Evolutionary conservation across 1,139 yeast species (phyloP).

Genomic region (Chernovozyma sophiae-reginae): DNA sequence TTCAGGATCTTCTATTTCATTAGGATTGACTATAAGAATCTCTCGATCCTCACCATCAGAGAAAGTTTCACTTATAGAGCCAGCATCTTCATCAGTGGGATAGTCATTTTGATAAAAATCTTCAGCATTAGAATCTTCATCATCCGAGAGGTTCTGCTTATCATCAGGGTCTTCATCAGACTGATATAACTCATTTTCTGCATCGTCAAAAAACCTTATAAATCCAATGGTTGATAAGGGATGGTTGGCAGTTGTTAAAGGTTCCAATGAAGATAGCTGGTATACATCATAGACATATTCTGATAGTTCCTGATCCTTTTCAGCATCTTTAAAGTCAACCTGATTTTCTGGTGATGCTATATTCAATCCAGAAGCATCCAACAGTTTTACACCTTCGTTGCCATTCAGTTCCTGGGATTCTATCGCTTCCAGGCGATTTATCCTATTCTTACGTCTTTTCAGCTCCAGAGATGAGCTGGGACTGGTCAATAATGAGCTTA

Average conservation of each 20-base stretch:
- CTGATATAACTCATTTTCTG: constrained; percentile 47
- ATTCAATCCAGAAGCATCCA: neutral
- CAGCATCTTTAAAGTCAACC: neutral
- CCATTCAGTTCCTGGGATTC: neutral
- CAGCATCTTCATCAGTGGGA: constrained; percentile 86
- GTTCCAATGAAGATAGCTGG: constrained; percentile 27
- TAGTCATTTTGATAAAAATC: constrained; percentile 89
- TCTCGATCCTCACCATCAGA: constrained; percentile 9
- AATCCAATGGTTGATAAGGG: constrained; percentile 59
- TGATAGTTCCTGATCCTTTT: constrained; percentile 14
- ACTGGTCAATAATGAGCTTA: constrained; percentile 47
- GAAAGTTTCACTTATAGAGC: constrained; percentile 22
- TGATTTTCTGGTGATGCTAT: neutral
- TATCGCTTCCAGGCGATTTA: neutral
- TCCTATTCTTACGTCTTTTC: constrained; percentile 7
- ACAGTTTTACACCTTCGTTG: neutral
- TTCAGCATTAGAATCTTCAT: constrained; percentile 62
- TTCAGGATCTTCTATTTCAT: constrained; percentile 5
- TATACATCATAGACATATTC: constrained; percentile 93
- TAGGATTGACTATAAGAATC: constrained; percentile 1
- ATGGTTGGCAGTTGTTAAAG: constrained; percentile 50
- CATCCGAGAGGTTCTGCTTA: constrained; percentile 31
- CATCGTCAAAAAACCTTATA: constrained; percentile 64
- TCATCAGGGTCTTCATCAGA: constrained; percentile 48
- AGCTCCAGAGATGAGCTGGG: constrained; percentile 7